Evolutionary conservation across 148 eudicot genomes (phyloP), one percentile per base, ranked within the genome.

Genomic region (Rhododendron kiyosumense): DNA sequence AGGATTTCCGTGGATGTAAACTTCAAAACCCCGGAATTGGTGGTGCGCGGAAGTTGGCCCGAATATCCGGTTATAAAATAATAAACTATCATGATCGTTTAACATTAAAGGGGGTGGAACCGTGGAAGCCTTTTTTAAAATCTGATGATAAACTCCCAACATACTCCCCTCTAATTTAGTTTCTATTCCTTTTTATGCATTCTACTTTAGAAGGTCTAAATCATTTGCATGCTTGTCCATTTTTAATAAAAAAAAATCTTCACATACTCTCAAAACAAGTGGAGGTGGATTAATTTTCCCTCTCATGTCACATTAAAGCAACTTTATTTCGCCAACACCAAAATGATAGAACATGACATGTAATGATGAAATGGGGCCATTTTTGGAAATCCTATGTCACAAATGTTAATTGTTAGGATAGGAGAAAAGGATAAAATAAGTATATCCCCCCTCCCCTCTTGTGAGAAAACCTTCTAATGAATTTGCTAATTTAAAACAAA

Each of bases 191-290:
- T 82, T 65, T 79, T 45, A 81, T 28, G 18, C 49, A 49, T 17
- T 82, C 51, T 86, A 85, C 91, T 86, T 88, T 88, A 75, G 86
- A 87, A 90, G 90, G 88, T 86, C 85, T 61, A 88, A 84, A 83
- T 86, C 84, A 85, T 89, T 88, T 78, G 38, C 38, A 36, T 36
- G 81, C 11, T 81, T 89, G 85, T 83, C 85, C 28, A 85, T 69
- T 67, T 59, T 54, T 54, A 17, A 81, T 82, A 28, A 41, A 32
- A 32, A 32, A 32, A 32, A 34, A 71, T 86, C 61, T 65, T 83
- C 84, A 51, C 34, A 81, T 51, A 82, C 73, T 82, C 51, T 77
- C 28, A 49, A 75, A 78, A 67, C n/a, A 86, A 82, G 85, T 83
- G 84, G 86, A 82, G 87, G 67, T 86, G 86, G 83, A 43, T 76